Conservation (phyloP, 176 grass and related monocot genomes). For the Aegilops umbellulata region DNA sequence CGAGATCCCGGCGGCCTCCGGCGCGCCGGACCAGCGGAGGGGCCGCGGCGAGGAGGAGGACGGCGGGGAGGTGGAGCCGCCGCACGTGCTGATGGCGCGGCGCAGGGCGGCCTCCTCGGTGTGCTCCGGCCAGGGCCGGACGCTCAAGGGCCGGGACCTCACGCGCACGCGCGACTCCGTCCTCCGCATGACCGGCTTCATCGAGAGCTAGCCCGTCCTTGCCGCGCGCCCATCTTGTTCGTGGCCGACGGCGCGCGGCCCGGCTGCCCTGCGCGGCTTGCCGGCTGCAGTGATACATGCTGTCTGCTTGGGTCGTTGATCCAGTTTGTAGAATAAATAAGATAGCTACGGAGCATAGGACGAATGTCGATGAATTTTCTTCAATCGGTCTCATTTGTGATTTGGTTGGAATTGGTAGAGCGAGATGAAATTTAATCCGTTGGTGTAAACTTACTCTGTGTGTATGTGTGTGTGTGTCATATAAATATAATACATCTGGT, state of each 20-base stretch:
- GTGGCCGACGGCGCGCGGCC: too few relatives aligned
- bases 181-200: slow-evolving; percentile 78
- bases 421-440: background rate
- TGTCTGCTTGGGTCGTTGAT: background rate
- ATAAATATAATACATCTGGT: too few relatives aligned
- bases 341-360: background rate
- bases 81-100: slow-evolving; percentile 63
- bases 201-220: slow-evolving; percentile 39
- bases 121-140: slow-evolving; percentile 59
- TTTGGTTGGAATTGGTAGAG: background rate
- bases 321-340: background rate
- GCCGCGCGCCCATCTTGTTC: background rate
- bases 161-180: slow-evolving; percentile 54
- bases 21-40: background rate
- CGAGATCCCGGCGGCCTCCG: slow-evolving; percentile 29
- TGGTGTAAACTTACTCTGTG: background rate
- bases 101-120: slow-evolving; percentile 43
- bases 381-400: background rate
- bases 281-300: too few relatives aligned
- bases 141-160: slow-evolving; percentile 77
- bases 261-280: too few relatives aligned
- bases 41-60: background rate
- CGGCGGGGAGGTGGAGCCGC: slow-evolving; percentile 48
- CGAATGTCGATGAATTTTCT: background rate
- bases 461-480: too few relatives aligned